These are phyloP conservation scores for Mycena rosella DNA, from an alignment of 768 basidiomycete species.

Conservation along the genomic window DNA sequence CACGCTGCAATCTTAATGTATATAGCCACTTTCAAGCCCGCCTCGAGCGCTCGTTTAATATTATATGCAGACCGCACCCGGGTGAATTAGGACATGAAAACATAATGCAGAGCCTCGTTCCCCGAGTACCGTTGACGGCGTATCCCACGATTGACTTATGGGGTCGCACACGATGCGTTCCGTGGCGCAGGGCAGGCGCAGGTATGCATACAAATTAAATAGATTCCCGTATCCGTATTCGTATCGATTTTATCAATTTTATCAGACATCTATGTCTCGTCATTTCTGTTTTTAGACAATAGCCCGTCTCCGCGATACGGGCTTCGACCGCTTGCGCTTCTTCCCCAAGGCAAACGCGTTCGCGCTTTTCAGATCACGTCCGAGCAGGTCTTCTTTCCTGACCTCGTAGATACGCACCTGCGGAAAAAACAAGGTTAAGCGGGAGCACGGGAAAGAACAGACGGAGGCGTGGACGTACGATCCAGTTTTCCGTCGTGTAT, in stretches of 20 bases:
- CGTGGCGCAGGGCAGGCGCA: neutral
- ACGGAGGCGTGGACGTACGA: constrained; percentile 65
- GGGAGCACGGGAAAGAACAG: constrained; percentile 8
- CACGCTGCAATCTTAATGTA: constrained; percentile 13
- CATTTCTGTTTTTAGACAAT: constrained; percentile 45
- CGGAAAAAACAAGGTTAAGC: constrained; percentile 12
- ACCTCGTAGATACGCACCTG: constrained; percentile 95
- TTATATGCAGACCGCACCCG: neutral
- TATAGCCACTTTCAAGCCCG: neutral
- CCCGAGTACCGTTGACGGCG: neutral
- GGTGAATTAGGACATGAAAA: neutral
- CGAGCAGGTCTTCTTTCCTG: constrained; percentile 92
- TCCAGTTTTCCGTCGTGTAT: constrained; percentile 99
- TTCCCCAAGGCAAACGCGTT: constrained; percentile 89
- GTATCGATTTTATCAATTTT: too few species aligned
- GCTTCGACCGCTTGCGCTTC: constrained; percentile 88
- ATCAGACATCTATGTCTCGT: constrained; percentile 14
- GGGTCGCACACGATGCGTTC: neutral
- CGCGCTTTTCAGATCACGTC: constrained; percentile 90
- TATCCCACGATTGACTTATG: constrained; percentile 1
- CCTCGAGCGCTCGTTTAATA: neutral
- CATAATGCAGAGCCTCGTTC: constrained; percentile 3
- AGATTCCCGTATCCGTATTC: constrained; percentile 29
- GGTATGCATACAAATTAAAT: constrained; percentile 24
- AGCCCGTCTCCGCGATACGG: constrained; percentile 69